Base-by-base conservation (phyloP, 1,139 yeast species). In the Kurtzmaniella quercitrusa region DNA sequence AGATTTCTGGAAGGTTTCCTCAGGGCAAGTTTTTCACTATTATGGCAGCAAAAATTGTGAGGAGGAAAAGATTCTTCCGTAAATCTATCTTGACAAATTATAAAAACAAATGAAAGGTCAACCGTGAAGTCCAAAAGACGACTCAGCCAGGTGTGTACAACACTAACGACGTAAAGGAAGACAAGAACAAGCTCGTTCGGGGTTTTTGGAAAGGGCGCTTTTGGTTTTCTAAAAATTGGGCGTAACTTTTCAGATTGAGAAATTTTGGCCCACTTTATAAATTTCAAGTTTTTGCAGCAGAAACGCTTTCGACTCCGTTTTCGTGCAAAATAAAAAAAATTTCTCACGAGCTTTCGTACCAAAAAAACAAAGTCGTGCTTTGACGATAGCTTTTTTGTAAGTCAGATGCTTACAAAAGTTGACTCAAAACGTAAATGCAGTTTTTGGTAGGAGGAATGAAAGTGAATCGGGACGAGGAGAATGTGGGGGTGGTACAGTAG, bases 331-430 rank as follows among this genome's bases (percentile, higher is more conserved):
- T 31, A 31, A 14, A 36, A 19, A 19, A 36, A 36, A 19, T 17
- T 36, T 36, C 38, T 19, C 38, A 19, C 19, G 21, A 34, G 21
- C 11, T 17, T 14, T 17, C 12, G n/a, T 36, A 10, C 24, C 16
- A 36, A 36, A 36, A 31, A 31, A 31, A 31, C 16, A 31, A 31
- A 36, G 38, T 36, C 38, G 38, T 36, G 38, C 38, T 36, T 36
- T 36, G 38, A 36, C 38, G 38, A 19, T 21, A 36, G 27, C 36
- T 14, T 14, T 31, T 31, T 31, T 31, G n/a, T 11, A 29, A n/a
- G 34, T 29, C 15, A 29, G 15, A 6, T 7, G 9, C 34, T 31
- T 31, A 31, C 16, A 18, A 31, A 31, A 14, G 36, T 31, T 9
- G n/a, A 31, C 36, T 16, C 36, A 31, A 31, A 31, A 5, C 36